phyloP scores from a whole-genome alignment of 2,329 filamentous ascomycete species.

The Knoxdaviesia proteae region DNA sequence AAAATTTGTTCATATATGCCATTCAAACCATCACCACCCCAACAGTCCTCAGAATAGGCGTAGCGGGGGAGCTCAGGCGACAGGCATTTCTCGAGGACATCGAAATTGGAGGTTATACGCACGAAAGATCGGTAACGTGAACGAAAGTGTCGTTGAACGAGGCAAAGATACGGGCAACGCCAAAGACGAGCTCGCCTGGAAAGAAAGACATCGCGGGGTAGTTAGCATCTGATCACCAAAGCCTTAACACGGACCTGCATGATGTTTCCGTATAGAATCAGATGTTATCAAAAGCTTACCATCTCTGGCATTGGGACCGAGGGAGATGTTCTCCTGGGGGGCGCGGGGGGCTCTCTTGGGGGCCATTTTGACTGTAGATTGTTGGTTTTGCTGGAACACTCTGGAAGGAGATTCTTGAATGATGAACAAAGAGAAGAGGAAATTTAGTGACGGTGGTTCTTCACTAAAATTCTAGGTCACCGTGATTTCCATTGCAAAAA shows the following conservation, averaged over 20 bases:
- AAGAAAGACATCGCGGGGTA: conserved; percentile 3
- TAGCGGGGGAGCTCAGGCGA: too few relatives aligned
- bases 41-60: neutral
- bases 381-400: too few relatives aligned
- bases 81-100: neutral
- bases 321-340: conserved; percentile 91
- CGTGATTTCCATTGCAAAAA: neutral
- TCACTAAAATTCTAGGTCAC: too few relatives aligned
- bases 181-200: conserved; percentile 86
- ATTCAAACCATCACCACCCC: neutral
- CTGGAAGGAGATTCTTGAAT: too few relatives aligned
- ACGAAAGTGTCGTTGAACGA: conserved; percentile 91
- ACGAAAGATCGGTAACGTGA: conserved; percentile 98
- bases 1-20: neutral
- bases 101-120: conserved; percentile 16
- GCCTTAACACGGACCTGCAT: neutral
- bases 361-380: conserved; percentile 48
- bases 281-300: conserved; percentile 34
- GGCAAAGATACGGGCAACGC: conserved; percentile 94
- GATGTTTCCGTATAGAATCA: neutral
- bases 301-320: conserved; percentile 92
- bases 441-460: too few relatives aligned
- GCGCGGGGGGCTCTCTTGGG: conserved; percentile 77
- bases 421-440: neutral
- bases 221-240: conserved; percentile 6